Base-by-base conservation (phyloP, 2,329 filamentous ascomycete genomes). In the Lachnellula subtilissima region DNA sequence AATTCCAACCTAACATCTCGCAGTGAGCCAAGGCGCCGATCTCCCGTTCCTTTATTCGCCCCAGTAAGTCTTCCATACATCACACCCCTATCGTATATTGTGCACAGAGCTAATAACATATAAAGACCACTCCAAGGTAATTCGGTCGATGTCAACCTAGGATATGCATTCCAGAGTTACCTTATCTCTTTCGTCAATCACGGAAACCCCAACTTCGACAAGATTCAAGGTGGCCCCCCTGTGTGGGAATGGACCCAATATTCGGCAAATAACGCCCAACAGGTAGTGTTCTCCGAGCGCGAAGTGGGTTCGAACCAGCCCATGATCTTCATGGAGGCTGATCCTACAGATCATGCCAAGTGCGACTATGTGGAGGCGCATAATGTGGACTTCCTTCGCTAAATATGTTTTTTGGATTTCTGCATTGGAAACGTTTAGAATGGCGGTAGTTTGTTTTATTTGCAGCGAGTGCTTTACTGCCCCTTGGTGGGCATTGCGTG, bases 111-210 rank as follows among this genome's bases (percentile, higher is more conserved):
- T 15, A 35, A 52, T 55, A 50, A 12, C 28, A 2, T 9, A 32
- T 3, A 11, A 32, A 32, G 28, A 9, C 28, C 28, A 32, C 28
- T 32, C 9, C 28, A 32, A 32, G 28, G 28, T 4, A 32, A 9
- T 12, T 9, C 37, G 48, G 14, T 56, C 14, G 47, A 61, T 50
- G 43, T 28, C 48, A 23, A 47, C 8, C 19, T 53, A 15, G 25
- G 12, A 3, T 17, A n/a, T 3, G 32, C 25, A 17, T 55, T 57
- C 40, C 52, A 59, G 48, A 48, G 45, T 15, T 28, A 49, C 5
- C 42, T 59, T 14, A 52, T 56, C 32, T 49, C 52, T 32, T 59
- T 61, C 35, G 40, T 61, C 55, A 58, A 39, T 12, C 28, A 45
- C 17, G 50, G 55, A 22, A 43, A 59, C 23, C 54, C 52, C 4